Base-by-base conservation (phyloP, 768 basidiomycete species). In the Podaxis sp. region DNA sequence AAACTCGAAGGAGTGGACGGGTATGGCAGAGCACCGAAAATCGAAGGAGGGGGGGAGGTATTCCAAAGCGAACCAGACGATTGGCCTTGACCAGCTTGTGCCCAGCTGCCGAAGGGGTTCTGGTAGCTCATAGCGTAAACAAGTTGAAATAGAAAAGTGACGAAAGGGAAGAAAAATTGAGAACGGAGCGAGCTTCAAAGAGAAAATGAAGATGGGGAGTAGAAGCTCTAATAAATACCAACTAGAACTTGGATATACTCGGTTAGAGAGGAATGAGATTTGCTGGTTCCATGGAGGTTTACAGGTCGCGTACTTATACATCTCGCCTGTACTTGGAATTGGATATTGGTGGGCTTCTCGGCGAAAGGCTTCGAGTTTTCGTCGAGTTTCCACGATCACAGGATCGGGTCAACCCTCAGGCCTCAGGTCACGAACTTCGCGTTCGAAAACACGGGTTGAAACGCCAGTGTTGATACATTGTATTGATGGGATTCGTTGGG, bases 1-100 rank as follows among this genome's bases (percentile, higher is more conserved):
- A 76, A 64, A 33, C 74, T 72, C 5, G 75, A 68, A 24, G 75
- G 63, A 33, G 75, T 61, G 24, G 73, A 57, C 0, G 83, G 79
- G 66, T 84, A 86, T 29, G 87, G 87, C 19, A 89, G 82, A 0
- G 86, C 86, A 4, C 87, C 87, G 66, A 83, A 85, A 61, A 88
- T 72, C 52, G 87, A 88, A 52, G 86, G 83, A 4, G 77, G 68
- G 9, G 75, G 68, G 25, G 38, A 37, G 22, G 61, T 59, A 19
- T 68, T 66, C 70, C 67, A 70, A 3, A 65, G 64, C 8, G 66
- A 57, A 38, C 57, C 57, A 19, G 64, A 57, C 24, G 73, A 74
- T 25, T 64, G 67, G 7, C 69, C 68, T 52, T 73, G 69, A 25
- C 69, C 71, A 46, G 65, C 63, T 38, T 74, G 70, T 27, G 70